Evolutionary conservation across 2,329 filamentous ascomycete genomes (phyloP), one percentile per base, ranked within the genome.

Genomic region (Verticillium tricorpus): DNA sequence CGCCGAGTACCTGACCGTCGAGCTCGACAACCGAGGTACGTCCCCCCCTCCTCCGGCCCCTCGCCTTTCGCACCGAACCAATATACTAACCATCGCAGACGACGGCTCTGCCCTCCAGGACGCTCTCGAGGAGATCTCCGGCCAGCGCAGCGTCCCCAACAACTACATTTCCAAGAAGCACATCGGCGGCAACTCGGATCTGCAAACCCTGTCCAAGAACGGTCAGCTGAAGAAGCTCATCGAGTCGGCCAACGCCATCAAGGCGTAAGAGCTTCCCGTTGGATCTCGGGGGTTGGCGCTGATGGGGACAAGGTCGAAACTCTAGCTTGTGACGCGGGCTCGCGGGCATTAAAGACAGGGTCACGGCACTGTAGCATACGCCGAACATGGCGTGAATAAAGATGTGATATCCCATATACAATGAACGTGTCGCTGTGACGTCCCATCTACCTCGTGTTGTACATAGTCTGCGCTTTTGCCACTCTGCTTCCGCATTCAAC

Each of bases 141-240:
- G 85, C 75, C 95, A 99, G 84, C 84, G 88, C 71, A 94, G 91
- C 70, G 95, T 99, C 6, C 95, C 95, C 71, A 98, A 98, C 82
- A 90, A 97, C 80, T 98, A 91, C 83, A 98, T 99, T 78, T 80
- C 80, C 69, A 80, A 93, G 80, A 81, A 96, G 82, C 94, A 97
- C 79, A 96, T 99, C 75, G 95, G 95, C 66, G 95, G 95, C 69
- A 98, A 98, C 86, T 96, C 92, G 28, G 94, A 96, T 67, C 78
- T 98, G 60, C 84, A 87, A 68, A 70, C 71, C 35, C 76, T 95
- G 68, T 78, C 91, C 61, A 71, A 67, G 40, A 64, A 66, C 17
- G 76, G 73, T 66, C 71, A 78, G 71, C 74, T 80, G 32, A 70
- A 77, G 70, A 65, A 68, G 40, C 68, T 82, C 57, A 73, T 85